Conservation (phyloP, 2,329 filamentous ascomycete species). For the Colletotrichum truncatum region DNA sequence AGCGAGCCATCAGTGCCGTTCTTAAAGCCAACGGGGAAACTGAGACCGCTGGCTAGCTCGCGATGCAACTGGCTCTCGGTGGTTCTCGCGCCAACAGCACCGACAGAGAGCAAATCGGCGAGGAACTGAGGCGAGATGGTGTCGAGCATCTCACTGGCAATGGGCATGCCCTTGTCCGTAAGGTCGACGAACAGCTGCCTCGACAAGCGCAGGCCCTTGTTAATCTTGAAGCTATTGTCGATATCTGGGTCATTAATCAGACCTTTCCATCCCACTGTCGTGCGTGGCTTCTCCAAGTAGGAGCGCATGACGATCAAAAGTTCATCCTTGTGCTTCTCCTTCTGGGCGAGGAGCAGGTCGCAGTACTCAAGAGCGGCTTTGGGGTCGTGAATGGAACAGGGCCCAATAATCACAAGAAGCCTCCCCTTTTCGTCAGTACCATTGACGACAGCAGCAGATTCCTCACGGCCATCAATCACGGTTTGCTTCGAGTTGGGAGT, state of each 20-base stretch:
- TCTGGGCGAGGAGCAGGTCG: conserved; percentile 80
- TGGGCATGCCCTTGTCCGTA: conserved; percentile 91
- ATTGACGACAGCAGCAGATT: conserved; percentile 75
- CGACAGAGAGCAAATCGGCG: conserved; percentile 89
- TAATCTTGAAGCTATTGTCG: conserved; percentile 98
- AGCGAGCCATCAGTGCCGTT: conserved; percentile 96
- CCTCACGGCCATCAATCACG: conserved; percentile 68
- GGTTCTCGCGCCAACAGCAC: conserved; percentile 94
- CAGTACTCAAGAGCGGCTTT: conserved; percentile 92
- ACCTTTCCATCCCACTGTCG: conserved; percentile 98
- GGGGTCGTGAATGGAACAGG: conserved; percentile 97
- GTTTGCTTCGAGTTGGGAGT: conserved; percentile 66
- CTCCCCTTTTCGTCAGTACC: conserved; percentile 69
- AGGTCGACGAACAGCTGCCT: conserved; percentile 94
- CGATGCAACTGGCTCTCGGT: conserved; percentile 96
- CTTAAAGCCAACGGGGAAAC: conserved; percentile 99
- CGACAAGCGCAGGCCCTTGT: conserved; percentile 90
- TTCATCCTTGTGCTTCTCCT: conserved; percentile 89
- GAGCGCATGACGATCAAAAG: conserved; percentile 96
- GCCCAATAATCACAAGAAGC: conserved; percentile 82
- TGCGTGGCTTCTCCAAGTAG: conserved; percentile 98
- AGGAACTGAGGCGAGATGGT: conserved; percentile 98
- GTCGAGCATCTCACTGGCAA: conserved; percentile 97
- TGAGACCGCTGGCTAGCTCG: conserved; percentile 91
- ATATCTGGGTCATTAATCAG: conserved; percentile 99